These are phyloP conservation scores for Diaporthe sp. DNA, from an alignment of 2,329 filamentous ascomycete genomes.

Conservation along the genomic window DNA sequence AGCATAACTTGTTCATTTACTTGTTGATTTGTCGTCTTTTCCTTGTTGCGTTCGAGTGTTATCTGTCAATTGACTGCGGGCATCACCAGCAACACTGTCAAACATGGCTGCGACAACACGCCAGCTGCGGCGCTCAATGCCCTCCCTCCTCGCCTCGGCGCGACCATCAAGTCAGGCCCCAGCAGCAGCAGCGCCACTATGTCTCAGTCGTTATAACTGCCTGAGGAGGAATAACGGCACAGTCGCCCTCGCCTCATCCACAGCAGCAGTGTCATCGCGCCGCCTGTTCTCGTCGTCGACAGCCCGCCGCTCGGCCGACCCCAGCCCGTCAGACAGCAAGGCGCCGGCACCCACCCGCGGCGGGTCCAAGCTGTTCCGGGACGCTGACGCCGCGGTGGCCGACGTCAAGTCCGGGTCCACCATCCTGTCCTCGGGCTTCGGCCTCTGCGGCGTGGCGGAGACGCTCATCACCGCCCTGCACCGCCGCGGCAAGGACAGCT, in stretches of 20 bases:
- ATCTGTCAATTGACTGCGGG: not conserved
- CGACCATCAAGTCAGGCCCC: not conserved
- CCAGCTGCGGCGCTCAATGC: conserved; percentile 37
- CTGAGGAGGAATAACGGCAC: conserved; percentile 15
- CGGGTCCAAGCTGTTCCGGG: conserved; percentile 63
- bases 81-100: not conserved
- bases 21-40: not conserved
- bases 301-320: not conserved
- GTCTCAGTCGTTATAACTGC: conserved; percentile 10
- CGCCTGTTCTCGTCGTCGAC: conserved; percentile 35
- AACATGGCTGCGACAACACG: conserved; percentile 36
- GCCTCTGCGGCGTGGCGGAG: conserved; percentile 80
- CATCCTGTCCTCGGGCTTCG: conserved; percentile 83
- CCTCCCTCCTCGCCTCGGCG: conserved; percentile 26
- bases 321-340: not conserved
- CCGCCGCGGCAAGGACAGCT: conserved; percentile 68
- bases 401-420: conserved; percentile 79
- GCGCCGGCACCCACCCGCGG: conserved; percentile 45
- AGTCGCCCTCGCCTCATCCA: not conserved
- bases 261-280: not conserved
- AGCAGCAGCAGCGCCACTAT: conserved; percentile 19
- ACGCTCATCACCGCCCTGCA: conserved; percentile 58
- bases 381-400: conserved; percentile 76
- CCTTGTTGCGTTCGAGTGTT: too few relatives aligned
- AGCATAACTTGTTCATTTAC: not conserved